Evolutionary conservation across 2,329 filamentous ascomycete genomes (phyloP).

Genomic region (Paracamarosporium sp.): DNA sequence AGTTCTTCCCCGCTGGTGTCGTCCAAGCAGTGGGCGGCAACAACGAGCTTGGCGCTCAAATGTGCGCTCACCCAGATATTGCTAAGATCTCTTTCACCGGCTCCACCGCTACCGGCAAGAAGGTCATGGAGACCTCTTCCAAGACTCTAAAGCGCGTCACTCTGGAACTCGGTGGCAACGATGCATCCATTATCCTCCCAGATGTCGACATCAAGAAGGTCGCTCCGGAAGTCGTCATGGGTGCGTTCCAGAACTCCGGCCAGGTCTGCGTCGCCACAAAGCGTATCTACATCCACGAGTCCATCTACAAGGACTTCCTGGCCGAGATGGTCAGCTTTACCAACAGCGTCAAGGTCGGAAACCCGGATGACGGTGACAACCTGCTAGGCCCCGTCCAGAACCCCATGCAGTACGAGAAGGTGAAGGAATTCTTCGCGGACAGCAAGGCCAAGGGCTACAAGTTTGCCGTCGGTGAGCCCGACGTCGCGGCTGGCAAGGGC

Average conservation of each 20-base stretch:
- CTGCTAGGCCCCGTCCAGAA: constrained; percentile 69
- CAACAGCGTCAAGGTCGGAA: constrained; percentile 50
- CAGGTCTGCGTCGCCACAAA: constrained; percentile 52
- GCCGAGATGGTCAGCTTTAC: constrained; percentile 54
- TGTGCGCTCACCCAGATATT: constrained; percentile 66
- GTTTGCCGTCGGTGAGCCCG: constrained; percentile 58
- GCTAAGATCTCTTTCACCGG: constrained; percentile 71
- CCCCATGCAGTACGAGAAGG: constrained; percentile 68
- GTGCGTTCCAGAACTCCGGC: constrained; percentile 64
- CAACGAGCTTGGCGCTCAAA: constrained; percentile 64
- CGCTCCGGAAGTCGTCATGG: constrained; percentile 57
- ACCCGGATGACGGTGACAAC: constrained; percentile 50
- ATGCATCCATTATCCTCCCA: constrained; percentile 64
- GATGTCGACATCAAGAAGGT: constrained; percentile 63
- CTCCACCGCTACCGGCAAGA: constrained; percentile 66
- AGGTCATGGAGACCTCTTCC: constrained; percentile 63
- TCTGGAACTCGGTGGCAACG: constrained; percentile 68
- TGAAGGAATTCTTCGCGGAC: constrained; percentile 63
- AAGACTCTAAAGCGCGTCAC: constrained; percentile 67
- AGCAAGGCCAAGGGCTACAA: constrained; percentile 61
- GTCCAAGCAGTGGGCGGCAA: constrained; percentile 67
- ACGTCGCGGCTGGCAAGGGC: constrained; percentile 48
- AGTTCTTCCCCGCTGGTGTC: constrained; percentile 68
- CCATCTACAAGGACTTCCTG: constrained; percentile 47
- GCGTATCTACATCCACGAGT: constrained; percentile 47